These are phyloP conservation scores for Boletales sp. DNA, from an alignment of 768 basidiomycete species.

Conservation along the genomic window DNA sequence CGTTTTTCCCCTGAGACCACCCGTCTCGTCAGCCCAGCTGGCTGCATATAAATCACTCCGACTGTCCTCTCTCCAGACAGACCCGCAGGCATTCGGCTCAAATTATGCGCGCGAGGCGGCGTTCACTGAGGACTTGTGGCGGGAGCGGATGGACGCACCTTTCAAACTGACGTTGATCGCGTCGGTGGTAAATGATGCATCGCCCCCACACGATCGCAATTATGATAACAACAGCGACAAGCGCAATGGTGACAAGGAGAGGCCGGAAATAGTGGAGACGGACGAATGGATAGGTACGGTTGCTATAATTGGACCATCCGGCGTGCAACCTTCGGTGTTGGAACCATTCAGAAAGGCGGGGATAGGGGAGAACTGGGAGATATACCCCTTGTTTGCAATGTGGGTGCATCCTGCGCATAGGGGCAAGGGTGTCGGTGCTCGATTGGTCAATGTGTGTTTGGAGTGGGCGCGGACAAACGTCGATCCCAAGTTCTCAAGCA, in stretches of 20 bases:
- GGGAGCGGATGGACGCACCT: conserved; percentile 12
- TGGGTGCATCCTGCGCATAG: conserved; percentile 29
- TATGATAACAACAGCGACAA: background rate
- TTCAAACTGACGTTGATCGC: conserved; percentile 16
- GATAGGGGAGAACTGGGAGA: conserved; percentile 12
- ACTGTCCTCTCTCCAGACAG: conserved; percentile 19
- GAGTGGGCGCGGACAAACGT: conserved; percentile 22
- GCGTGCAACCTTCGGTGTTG: background rate
- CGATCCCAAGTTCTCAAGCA: conserved; percentile 7
- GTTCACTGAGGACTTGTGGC: conserved; percentile 21
- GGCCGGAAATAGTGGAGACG: background rate
- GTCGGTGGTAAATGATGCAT: background rate
- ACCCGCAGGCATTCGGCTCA: conserved; percentile 21
- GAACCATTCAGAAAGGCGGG: conserved; percentile 14
- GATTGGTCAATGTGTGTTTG: conserved; percentile 16
- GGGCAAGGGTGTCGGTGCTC: conserved; percentile 17
- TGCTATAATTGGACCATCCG: conserved; percentile 12
- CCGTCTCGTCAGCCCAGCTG: conserved; percentile 23
- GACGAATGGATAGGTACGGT: conserved; percentile 22
- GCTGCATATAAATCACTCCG: conserved; percentile 17
- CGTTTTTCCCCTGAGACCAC: conserved; percentile 13
- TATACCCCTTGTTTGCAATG: conserved; percentile 21
- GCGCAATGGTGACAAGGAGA: no score
- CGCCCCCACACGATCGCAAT: background rate
- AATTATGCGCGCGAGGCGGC: conserved; percentile 20